These are phyloP conservation scores for Diaporthe aspalathi DNA, from an alignment of 2,329 filamentous ascomycete species.

Conservation along the genomic window DNA sequence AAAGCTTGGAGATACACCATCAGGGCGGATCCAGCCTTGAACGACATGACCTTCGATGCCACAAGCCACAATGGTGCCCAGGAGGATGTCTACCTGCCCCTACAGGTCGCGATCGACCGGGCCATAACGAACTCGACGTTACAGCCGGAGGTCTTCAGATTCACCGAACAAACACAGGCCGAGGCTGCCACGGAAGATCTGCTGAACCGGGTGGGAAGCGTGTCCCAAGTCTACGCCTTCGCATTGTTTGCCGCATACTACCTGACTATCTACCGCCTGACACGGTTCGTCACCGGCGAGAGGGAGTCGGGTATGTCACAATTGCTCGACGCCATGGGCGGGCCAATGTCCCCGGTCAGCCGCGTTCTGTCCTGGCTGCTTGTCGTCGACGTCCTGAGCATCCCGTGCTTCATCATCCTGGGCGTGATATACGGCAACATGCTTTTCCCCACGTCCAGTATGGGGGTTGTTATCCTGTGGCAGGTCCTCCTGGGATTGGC, in stretches of 20 bases:
- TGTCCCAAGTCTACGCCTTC: background rate
- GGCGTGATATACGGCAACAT: background rate
- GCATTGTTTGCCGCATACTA: background rate
- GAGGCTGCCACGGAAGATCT: background rate
- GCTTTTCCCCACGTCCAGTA: background rate
- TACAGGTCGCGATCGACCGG: background rate
- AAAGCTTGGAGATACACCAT: slow-evolving; percentile 10
- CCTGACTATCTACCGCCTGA: background rate
- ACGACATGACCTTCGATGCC: background rate
- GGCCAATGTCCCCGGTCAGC: background rate
- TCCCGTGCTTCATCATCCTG: background rate
- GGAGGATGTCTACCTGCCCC: slow-evolving; percentile 7
- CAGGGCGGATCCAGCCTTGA: background rate
- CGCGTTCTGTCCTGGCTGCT: background rate
- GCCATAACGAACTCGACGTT: background rate
- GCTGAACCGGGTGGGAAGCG: background rate
- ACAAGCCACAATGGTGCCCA: background rate
- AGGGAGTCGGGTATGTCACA: background rate
- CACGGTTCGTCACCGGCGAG: slow-evolving; percentile 4
- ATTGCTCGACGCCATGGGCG: background rate
- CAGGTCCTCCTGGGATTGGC: background rate
- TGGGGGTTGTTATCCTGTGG: background rate
- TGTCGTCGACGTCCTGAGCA: background rate
- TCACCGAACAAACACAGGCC: background rate
- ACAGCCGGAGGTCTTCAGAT: slow-evolving; percentile 4